Evolutionary conservation across 495 filamentous ascomycete species (phyloP).

Genomic region (Tricharina praecox): DNA sequence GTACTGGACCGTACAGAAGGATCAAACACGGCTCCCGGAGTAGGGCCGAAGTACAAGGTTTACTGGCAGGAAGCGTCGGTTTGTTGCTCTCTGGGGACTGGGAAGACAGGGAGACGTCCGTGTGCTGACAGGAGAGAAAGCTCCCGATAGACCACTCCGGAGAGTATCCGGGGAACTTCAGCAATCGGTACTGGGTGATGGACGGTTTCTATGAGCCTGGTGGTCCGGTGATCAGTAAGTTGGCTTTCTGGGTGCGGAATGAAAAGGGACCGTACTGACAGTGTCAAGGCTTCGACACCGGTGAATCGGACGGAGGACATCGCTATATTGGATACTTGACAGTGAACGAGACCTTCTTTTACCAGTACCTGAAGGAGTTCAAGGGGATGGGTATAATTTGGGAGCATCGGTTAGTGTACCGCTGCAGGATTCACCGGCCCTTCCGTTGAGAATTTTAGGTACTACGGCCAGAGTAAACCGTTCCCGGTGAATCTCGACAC

Average conservation of each 20-base stretch:
- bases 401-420: constrained; percentile 43
- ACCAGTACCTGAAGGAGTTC: constrained; percentile 32
- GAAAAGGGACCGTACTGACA: constrained; percentile 31
- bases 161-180: constrained; percentile 30
- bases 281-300: constrained; percentile 13
- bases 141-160: constrained; percentile 34
- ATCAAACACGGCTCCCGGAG: not conserved
- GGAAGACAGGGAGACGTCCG: not conserved
- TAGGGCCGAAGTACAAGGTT: not conserved
- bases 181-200: constrained; percentile 40
- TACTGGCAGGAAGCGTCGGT: constrained; percentile 9
- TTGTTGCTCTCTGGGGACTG: not conserved
- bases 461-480: constrained; percentile 38
- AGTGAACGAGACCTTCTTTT: constrained; percentile 31
- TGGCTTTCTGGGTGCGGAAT: constrained; percentile 31
- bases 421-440: no score
- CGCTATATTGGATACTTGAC: constrained; percentile 26
- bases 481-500: constrained; percentile 33
- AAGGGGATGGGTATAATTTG: constrained; percentile 39
- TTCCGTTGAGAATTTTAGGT: constrained; percentile 22
- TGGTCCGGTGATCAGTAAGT: constrained; percentile 35
- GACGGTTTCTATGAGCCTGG: constrained; percentile 34
- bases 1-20: not conserved
- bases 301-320: constrained; percentile 10
- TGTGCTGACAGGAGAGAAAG: not conserved